These are phyloP conservation scores for Aspergillus tamarii DNA, from an alignment of 2,329 filamentous ascomycete genomes.

Conservation along the genomic window DNA sequence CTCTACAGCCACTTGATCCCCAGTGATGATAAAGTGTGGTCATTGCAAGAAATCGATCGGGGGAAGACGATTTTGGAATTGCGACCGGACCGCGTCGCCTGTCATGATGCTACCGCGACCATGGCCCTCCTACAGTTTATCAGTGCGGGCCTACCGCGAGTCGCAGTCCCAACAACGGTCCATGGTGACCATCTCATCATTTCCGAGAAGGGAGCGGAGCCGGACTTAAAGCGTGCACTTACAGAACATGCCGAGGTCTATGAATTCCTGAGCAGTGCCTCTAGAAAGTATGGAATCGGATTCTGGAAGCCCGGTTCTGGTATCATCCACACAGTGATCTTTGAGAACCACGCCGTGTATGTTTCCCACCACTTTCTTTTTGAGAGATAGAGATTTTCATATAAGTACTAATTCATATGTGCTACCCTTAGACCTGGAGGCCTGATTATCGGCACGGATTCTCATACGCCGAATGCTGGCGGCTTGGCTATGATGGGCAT, in stretches of 20 bases:
- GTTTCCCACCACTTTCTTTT: no score
- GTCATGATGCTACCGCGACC: conserved; percentile 48
- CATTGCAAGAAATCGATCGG: conserved; percentile 34
- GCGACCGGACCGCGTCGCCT: conserved; percentile 45
- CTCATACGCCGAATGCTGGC: conserved; percentile 92
- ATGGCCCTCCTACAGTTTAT: conserved; percentile 51
- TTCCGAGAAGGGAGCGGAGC: conserved; percentile 13
- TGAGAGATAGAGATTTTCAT: no score
- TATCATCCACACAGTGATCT: no score
- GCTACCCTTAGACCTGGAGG: conserved; percentile 67
- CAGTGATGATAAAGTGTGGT: conserved; percentile 23
- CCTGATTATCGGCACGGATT: conserved; percentile 93
- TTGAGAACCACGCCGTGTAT: no score
- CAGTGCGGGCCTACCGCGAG: conserved; percentile 43
- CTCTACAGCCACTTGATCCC: conserved; percentile 43
- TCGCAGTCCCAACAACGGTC: conserved; percentile 44
- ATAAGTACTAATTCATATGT: no score
- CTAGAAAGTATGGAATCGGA: conserved; percentile 52
- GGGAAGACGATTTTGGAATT: conserved; percentile 44
- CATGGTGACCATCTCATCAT: conserved; percentile 47
- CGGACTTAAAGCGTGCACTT: conserved; percentile 32
- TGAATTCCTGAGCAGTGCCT: conserved; percentile 42
- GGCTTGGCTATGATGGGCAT: conserved; percentile 91
- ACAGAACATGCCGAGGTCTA: conserved; percentile 44
- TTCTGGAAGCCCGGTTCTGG: conserved; percentile 41